A percentile compares a stretch with the other conserved stretches of the same genome.
Conservation (phyloP, 2,329 filamentous ascomycete species). For the Rugonectria rugulosa region DNA sequence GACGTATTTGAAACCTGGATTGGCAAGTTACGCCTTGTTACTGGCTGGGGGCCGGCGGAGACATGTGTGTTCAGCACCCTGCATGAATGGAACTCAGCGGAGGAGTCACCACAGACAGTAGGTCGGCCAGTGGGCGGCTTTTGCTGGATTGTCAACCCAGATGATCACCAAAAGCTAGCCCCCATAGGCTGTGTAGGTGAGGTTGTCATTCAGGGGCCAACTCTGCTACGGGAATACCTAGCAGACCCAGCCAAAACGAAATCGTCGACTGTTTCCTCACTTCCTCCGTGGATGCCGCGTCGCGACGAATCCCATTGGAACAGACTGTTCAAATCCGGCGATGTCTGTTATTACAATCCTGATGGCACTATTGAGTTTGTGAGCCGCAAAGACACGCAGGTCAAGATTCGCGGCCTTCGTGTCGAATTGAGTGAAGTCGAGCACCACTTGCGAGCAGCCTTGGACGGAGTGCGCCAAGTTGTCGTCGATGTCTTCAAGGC, state of each 20-base stretch:
- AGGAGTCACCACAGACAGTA: conserved; percentile 11
- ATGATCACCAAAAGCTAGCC: conserved; percentile 31
- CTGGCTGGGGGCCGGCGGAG: conserved; percentile 32
- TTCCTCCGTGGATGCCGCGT: conserved; percentile 17
- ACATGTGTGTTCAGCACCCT: conserved; percentile 9
- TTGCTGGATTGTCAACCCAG: conserved; percentile 35
- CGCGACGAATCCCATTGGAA: conserved; percentile 19
- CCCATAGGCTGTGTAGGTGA: conserved; percentile 37
- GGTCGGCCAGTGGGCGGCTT: conserved; percentile 2
- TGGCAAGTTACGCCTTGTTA: conserved; percentile 17
- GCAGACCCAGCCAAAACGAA: conserved; percentile 29
- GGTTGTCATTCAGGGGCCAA: conserved; percentile 37
- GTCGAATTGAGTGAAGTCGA: conserved; percentile 1
- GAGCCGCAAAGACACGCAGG: too few species aligned
- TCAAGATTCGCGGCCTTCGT: too few species aligned
- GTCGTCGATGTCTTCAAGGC: not conserved
- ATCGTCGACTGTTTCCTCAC: conserved; percentile 41
- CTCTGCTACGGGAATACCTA: conserved; percentile 36
- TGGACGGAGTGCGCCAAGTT: not conserved
- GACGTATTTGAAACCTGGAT: conserved; percentile 27
- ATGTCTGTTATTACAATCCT: conserved; percentile 34
- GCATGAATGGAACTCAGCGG: conserved; percentile 1
- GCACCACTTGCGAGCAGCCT: not conserved
- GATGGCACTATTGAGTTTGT: conserved; percentile 50
- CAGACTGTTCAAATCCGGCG: conserved; percentile 34